A percentile compares a stretch with the other conserved stretches of the same genome.
Evolutionary conservation across 1,284 basidiomycete genomes (phyloP).

Genomic region (Ceratobasidium sp.): DNA sequence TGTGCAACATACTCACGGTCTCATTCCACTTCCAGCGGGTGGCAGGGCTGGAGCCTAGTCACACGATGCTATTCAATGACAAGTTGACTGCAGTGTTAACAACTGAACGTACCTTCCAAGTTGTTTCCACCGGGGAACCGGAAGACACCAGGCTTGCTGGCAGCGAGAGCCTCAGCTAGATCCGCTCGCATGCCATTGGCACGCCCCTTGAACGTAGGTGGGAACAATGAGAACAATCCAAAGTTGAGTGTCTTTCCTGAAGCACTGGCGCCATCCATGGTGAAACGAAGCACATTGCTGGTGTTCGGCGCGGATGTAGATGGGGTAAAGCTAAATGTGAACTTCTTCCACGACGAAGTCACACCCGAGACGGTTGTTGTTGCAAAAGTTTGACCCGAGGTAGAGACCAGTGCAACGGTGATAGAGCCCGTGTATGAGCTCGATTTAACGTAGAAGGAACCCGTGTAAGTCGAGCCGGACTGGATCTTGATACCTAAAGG

Average conservation of each 20-base stretch:
- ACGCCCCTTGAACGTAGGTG: constrained; percentile 70
- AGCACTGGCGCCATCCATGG: constrained; percentile 52
- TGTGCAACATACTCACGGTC: constrained; percentile 58
- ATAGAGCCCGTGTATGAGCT: constrained; percentile 58
- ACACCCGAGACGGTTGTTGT: constrained; percentile 18
- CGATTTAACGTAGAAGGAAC: constrained; percentile 66
- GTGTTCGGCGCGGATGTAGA: constrained; percentile 51
- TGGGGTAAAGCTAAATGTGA: constrained; percentile 58
- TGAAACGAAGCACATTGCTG: constrained; percentile 62
- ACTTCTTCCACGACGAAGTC: constrained; percentile 57
- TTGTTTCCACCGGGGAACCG: constrained; percentile 72
- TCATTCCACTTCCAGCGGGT: constrained; percentile 74
- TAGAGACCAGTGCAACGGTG: constrained; percentile 45
- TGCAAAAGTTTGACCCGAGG: constrained; percentile 35
- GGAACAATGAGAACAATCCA: constrained; percentile 72
- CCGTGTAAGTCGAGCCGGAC: constrained; percentile 63
- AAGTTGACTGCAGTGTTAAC: neutral
- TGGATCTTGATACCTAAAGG: constrained; percentile 65
- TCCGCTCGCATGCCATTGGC: constrained; percentile 70
- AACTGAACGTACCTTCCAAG: constrained; percentile 50
- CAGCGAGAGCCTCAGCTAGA: constrained; percentile 65
- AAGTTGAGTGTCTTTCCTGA: constrained; percentile 63
- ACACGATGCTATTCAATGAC: neutral
- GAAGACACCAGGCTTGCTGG: constrained; percentile 69
- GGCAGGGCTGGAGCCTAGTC: constrained; percentile 50